Evolutionary conservation across 768 basidiomycete species (phyloP), one percentile per base, ranked within the genome.

Genomic region (Naganishia randhawae): DNA sequence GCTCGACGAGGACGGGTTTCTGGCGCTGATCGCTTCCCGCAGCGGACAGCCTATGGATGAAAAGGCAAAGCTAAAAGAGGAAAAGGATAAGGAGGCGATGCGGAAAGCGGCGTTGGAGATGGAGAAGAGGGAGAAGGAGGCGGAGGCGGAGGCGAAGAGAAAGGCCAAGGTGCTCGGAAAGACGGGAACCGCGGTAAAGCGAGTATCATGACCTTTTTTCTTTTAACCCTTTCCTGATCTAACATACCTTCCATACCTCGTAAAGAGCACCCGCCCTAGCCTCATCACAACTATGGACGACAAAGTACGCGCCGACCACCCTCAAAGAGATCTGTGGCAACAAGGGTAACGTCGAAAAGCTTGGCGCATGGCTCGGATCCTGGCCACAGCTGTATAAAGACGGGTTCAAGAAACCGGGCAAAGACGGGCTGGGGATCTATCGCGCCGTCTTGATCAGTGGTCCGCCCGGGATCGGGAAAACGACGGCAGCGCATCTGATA

Each of bases 391-490:
- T 86, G 73, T 77, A 88, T 72, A 89, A 89, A 69, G 82, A 83
- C 0, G 85, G 84, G 0, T 98, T 97, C 82, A 97, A 92, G 81
- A 96, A 94, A 74, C 92, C 92, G 0, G 96, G 96, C 0, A 94
- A 94, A 81, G 87, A 85, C 69, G 91, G 86, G 0, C 89, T 89
- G 88, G 91, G 91, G 73, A 81, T 87, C 8, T 95, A 84, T 79
- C 88, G 92, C 27, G 92, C 92, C 5, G 84, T 97, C 1, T 82
- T 99, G 71, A 88, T 98, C 69, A 91, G 91, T 1, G 96, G 96
- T 0, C 86, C 94, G 1, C 96, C 96, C 17, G 96, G 96, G 9
- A 96, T 98, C 62, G 96, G 95, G 27, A 99, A 98, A 82, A 99
- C 96, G 3, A 96, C 93, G 0, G 89, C 89, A 69, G 96, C 95